Conservation (phyloP, 2,329 filamentous ascomycete genomes). For the Beauveria medogensis region DNA sequence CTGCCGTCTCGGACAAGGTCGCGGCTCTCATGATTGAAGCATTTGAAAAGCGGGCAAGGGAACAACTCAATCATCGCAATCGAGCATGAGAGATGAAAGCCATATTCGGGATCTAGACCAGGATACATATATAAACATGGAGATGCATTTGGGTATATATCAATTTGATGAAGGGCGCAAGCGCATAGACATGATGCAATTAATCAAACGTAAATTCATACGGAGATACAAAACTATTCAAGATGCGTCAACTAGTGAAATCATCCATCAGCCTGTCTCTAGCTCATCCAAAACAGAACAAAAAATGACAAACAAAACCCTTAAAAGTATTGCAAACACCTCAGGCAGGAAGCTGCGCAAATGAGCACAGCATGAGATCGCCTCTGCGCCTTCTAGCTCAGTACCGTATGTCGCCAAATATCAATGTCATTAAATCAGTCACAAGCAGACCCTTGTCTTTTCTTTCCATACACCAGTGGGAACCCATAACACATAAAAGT, state of each 20-base stretch:
- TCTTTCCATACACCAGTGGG: neutral
- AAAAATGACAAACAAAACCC: neutral
- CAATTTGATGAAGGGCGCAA: neutral
- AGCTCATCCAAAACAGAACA: constrained; percentile 7
- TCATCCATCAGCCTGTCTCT: constrained; percentile 3
- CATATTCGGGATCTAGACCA: too few relatives aligned
- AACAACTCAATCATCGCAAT: constrained; percentile 19
- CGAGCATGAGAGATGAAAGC: neutral
- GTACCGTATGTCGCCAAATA: neutral
- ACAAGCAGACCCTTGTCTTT: neutral
- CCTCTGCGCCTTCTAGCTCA: constrained; percentile 6
- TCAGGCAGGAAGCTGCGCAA: neutral
- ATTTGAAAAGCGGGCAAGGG: constrained; percentile 73
- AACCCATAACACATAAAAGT: neutral
- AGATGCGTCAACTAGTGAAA: neutral
- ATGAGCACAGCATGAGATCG: neutral
- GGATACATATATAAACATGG: neutral
- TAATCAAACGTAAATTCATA: constrained; percentile 1
- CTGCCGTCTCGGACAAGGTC: constrained; percentile 73
- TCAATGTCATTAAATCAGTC: neutral
- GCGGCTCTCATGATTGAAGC: constrained; percentile 86
- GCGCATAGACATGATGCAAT: neutral
- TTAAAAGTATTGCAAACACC: constrained; percentile 1
- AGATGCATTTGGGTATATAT: neutral
- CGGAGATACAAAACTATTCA: neutral